These are phyloP conservation scores for Phalaenopsis aphrodite DNA, from an alignment of 106 monocot genomes.

Conservation along the genomic window DNA sequence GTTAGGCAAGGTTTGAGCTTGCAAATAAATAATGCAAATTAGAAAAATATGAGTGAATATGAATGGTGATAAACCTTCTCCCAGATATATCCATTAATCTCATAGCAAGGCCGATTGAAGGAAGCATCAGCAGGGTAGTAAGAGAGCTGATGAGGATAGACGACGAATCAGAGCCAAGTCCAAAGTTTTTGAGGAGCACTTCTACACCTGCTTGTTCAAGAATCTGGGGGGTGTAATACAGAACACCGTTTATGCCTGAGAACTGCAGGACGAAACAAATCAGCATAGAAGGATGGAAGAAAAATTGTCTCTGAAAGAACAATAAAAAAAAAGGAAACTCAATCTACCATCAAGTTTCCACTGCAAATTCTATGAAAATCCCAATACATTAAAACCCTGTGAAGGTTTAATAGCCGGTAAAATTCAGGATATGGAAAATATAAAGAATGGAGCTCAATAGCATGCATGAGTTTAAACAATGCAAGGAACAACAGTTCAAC, in stretches of 20 bases:
- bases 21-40: conserved; percentile 4
- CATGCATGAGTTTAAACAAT: background rate
- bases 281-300: background rate
- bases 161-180: conserved; percentile 43
- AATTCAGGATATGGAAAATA: background rate
- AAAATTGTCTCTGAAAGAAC: background rate
- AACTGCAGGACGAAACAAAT: conserved; percentile 32
- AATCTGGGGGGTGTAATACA: conserved; percentile 82
- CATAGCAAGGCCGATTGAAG: conserved; percentile 64
- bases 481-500: background rate
- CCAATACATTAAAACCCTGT: background rate
- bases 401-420: background rate
- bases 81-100: conserved; percentile 71
- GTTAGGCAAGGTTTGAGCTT: background rate
- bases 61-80: conserved; percentile 30
- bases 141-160: conserved; percentile 75
- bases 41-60: background rate
- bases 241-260: conserved; percentile 70
- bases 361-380: background rate
- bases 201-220: conserved; percentile 72
- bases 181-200: conserved; percentile 57
- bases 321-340: background rate
- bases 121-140: conserved; percentile 66
- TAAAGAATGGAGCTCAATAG: background rate
- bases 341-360: background rate